Evolutionary conservation across 495 filamentous ascomycete genomes (phyloP).

Genomic region (Hypoxylon subgilvum): DNA sequence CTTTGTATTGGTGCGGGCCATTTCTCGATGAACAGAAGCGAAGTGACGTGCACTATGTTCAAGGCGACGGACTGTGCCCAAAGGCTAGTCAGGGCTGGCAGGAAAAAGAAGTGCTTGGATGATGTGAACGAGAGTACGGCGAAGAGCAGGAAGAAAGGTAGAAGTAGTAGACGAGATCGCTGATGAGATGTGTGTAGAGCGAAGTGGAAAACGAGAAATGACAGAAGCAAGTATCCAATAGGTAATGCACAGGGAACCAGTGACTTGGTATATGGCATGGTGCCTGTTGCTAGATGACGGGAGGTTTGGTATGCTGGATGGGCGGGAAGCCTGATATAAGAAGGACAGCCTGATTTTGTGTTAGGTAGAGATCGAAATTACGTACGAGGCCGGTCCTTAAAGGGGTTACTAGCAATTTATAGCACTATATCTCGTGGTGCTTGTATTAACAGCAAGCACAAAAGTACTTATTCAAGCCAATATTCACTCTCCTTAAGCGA

Average conservation of each 20-base stretch:
- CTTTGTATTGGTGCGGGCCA: neutral
- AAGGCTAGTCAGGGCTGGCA: neutral
- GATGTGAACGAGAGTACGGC: conserved; percentile 5
- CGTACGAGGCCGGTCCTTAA: no score
- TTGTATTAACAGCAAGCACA: no score
- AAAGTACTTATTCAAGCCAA: no score
- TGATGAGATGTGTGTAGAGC: conserved; percentile 7
- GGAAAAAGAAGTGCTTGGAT: neutral
- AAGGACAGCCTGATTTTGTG: no score
- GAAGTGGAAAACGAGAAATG: conserved; percentile 6
- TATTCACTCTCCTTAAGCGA: no score
- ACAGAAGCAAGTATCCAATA: conserved; percentile 13
- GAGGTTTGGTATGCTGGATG: no score
- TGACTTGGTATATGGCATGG: neutral
- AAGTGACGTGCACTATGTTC: neutral
- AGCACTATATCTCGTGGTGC: no score
- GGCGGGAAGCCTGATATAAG: no score
- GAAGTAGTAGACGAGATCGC: neutral
- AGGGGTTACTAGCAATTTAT: no score
- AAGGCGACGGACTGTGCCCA: conserved; percentile 7
- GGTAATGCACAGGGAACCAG: neutral
- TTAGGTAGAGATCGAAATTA: no score
- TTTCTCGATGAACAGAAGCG: conserved; percentile 7
- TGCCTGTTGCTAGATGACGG: no score
- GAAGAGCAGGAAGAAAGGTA: conserved; percentile 11